These are phyloP conservation scores for Heritiera fomes DNA, from an alignment of 345 rosid genomes.

Conservation along the genomic window DNA sequence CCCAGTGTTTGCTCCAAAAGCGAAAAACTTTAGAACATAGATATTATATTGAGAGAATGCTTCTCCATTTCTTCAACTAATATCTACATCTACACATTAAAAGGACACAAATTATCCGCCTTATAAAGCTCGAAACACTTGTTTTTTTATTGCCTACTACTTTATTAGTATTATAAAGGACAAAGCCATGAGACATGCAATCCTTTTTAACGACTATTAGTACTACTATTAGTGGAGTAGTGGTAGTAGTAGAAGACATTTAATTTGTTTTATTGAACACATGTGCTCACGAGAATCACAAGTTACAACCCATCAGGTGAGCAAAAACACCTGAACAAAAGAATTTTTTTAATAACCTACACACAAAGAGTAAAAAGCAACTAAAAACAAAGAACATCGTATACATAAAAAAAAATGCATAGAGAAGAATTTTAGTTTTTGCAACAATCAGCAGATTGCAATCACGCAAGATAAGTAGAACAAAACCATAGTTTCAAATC, in stretches of 20 bases:
- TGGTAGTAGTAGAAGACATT: neutral
- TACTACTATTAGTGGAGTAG: neutral
- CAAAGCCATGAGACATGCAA: neutral
- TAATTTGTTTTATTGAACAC: conserved; percentile 9
- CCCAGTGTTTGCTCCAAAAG: neutral
- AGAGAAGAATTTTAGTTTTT: neutral
- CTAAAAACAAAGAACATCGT: neutral
- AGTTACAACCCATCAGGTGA: neutral
- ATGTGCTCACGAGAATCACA: neutral
- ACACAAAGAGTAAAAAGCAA: neutral
- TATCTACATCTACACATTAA: neutral
- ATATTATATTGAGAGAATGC: neutral
- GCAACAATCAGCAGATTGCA: neutral
- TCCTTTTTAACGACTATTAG: neutral
- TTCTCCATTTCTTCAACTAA: neutral
- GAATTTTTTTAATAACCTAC: neutral
- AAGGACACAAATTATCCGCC: neutral
- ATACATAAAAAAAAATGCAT: neutral
- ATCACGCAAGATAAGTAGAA: neutral
- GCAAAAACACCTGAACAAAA: neutral
- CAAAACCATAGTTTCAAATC: neutral
- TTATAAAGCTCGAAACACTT: neutral
- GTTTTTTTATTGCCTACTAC: neutral
- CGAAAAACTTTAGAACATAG: neutral
- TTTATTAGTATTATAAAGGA: conserved; percentile 2